Conservation (phyloP, 2,329 filamentous ascomycete genomes). For the Tolypocladium pustulatum region DNA sequence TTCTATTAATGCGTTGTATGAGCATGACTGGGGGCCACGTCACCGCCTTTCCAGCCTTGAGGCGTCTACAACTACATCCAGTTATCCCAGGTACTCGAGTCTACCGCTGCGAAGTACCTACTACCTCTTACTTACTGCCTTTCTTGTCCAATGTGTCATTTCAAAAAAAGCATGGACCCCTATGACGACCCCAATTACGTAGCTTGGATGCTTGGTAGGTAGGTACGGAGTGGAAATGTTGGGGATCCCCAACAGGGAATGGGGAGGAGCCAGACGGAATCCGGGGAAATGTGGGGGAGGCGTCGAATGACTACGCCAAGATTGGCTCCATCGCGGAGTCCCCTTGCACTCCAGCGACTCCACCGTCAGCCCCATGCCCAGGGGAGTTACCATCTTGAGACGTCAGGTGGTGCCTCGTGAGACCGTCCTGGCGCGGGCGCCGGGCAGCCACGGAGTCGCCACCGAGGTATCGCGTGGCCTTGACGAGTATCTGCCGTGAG, state of each 20-base stretch:
- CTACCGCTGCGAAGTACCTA: neutral
- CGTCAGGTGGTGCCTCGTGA: neutral
- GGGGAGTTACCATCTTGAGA: neutral
- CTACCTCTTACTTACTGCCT: neutral
- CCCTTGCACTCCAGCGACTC: neutral
- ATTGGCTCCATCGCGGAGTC: neutral
- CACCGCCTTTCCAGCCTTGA: neutral
- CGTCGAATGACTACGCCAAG: neutral
- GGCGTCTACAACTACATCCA: neutral
- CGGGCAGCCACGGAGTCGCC: neutral
- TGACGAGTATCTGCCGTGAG: constrained; percentile 32
- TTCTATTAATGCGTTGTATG: neutral
- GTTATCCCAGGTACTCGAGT: neutral
- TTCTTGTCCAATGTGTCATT: neutral
- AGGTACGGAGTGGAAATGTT: neutral
- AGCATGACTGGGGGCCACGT: neutral
- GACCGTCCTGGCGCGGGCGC: neutral
- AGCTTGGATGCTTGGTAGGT: too few species aligned
- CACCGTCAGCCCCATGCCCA: neutral
- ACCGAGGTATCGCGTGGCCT: constrained; percentile 24
- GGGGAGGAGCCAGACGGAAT: neutral
- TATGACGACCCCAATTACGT: neutral
- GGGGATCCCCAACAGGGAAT: constrained; percentile 1
- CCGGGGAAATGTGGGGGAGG: neutral
- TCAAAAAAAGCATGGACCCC: neutral